phyloP scores from a whole-genome alignment of 495 filamentous ascomycete genomes.

The Xylaria castorea region DNA sequence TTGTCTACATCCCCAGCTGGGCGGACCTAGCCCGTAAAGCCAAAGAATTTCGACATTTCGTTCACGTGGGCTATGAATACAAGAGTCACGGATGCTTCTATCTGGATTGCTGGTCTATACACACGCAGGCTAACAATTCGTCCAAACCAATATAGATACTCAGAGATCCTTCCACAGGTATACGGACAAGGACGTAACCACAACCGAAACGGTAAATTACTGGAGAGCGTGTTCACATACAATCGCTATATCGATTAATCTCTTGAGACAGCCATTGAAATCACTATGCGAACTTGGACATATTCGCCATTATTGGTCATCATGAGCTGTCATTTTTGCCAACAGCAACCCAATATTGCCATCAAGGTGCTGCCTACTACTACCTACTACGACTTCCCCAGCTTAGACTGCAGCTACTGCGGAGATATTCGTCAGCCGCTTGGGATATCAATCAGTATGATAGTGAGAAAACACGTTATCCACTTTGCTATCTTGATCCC shows the following conservation, averaged over 20 bases:
- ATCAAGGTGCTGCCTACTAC: constrained; percentile 15
- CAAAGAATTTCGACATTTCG: background rate
- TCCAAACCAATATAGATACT: background rate
- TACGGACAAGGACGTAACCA: background rate
- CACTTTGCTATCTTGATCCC: constrained; percentile 3
- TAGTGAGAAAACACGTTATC: background rate
- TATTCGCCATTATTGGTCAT: background rate
- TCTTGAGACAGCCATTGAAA: background rate
- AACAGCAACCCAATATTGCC: constrained; percentile 3
- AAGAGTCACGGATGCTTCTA: background rate
- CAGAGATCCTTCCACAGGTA: background rate
- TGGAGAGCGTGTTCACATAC: background rate
- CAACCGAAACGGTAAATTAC: background rate
- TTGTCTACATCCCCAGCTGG: background rate
- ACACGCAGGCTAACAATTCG: background rate
- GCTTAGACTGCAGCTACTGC: constrained; percentile 18
- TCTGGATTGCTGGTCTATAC: background rate
- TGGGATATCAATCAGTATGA: no score
- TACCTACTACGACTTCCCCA: constrained; percentile 2
- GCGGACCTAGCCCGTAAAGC: constrained; percentile 5
- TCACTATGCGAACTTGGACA: background rate
- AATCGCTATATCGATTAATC: background rate
- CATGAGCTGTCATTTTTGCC: background rate
- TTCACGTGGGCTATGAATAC: background rate
- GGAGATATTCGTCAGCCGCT: constrained; percentile 25